phyloP scores from a whole-genome alignment of 2,329 filamentous ascomycete species.

The Pseudonectria buxi region DNA sequence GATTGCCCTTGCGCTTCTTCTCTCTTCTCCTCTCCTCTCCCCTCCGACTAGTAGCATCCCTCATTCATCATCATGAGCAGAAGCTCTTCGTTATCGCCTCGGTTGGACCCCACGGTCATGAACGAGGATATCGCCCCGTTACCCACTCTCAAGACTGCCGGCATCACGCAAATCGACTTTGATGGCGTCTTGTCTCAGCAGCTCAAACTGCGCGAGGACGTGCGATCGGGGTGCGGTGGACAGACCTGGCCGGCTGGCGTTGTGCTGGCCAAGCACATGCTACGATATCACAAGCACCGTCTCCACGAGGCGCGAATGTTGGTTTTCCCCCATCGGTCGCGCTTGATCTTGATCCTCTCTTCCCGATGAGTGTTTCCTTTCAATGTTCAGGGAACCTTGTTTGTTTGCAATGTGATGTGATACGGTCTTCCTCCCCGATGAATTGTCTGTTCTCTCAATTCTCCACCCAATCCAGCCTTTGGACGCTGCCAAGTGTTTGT shows the following conservation, averaged over 20 bases:
- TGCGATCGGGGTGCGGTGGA: constrained; percentile 82
- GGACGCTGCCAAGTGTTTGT: too few species aligned
- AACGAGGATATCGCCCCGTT: constrained; percentile 53
- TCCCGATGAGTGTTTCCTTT: too few species aligned
- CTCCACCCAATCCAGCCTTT: too few species aligned
- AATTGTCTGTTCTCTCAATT: too few species aligned
- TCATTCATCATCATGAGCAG: constrained; percentile 10
- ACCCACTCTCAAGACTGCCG: constrained; percentile 49
- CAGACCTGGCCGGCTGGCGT: constrained; percentile 93
- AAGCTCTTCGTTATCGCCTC: constrained; percentile 40
- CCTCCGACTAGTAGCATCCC: neutral
- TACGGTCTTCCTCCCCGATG: too few species aligned
- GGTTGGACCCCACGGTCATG: constrained; percentile 44
- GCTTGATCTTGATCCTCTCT: neutral
- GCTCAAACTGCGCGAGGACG: constrained; percentile 75
- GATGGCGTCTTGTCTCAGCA: constrained; percentile 64
- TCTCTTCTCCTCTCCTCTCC: too few species aligned
- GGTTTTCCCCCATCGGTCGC: constrained; percentile 7
- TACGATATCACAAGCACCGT: constrained; percentile 61
- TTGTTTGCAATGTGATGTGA: too few species aligned
- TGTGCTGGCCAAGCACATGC: constrained; percentile 78
- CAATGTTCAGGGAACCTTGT: too few species aligned
- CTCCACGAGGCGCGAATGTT: constrained; percentile 66
- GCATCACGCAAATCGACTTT: constrained; percentile 53
- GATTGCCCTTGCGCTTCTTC: too few species aligned